Base-by-base conservation (phyloP, 2,329 filamentous ascomycete species). In the Cadophora sp. region DNA sequence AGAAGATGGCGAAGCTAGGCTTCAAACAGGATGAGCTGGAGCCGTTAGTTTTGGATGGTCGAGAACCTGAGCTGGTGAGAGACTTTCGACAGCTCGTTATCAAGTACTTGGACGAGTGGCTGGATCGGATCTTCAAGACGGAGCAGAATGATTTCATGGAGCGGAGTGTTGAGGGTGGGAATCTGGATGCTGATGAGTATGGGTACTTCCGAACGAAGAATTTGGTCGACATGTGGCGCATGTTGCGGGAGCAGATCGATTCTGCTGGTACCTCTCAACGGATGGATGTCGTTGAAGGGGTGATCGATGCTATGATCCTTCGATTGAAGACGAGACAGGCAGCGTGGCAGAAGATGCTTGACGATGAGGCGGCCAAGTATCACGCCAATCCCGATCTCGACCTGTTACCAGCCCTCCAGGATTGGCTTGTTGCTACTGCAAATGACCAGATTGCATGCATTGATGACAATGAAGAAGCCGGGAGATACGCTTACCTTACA, bases 361-460 rank as follows among this genome's bases (percentile, higher is more conserved):
- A 97, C 70, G 90, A 94, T 20, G 96, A 99, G 80, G 90, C 90
- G 22, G 82, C 83, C 59, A 91, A 89, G 74, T 97, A 93, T 79
- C 90, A 91, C 78, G 76, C 80, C 2, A 83, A 79, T 69, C 70
- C 73, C n/a, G 87, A 89, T 59, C 79, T 89, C 9, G 87, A 91
- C 62, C 86, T 88, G 18, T 89, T 91, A 75, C 93, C 97, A 78
- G 88, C 91, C 3, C 83, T 97, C 33, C 92, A 97, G 78, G 96
- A 99, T 81, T 99, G 95, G 94, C 90, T 99, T 65, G 89, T 99
- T 62, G 94, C 96, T 55, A 93, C 96, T 66, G 96, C 96, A 73
- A 99, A 99, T 81, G 96, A 99, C 80, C 96, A 99, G 79, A 98
- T 99, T 77, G 94, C 94, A 65, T 97, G 94, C 79, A 97, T 99